Evolutionary conservation across 345 rosid genomes (phyloP).

Genomic region (Corymbia maculata): DNA sequence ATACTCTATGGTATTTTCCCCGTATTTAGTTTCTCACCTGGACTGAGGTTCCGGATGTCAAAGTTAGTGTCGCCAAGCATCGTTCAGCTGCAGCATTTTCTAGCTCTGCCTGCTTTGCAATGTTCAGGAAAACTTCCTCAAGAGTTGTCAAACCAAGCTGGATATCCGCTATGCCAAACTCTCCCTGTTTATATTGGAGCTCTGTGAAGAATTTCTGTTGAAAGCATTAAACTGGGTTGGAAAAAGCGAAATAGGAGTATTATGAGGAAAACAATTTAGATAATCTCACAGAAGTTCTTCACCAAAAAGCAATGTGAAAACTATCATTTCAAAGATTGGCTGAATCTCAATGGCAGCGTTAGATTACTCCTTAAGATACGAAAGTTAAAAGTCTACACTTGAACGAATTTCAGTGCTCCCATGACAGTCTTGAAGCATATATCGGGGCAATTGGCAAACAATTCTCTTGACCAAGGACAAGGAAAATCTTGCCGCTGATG

Average conservation of each 20-base stretch:
- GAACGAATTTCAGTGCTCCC: neutral
- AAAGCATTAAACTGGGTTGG: neutral
- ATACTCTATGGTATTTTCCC: neutral
- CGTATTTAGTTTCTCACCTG: conserved; percentile 20
- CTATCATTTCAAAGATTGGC: neutral
- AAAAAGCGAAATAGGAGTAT: neutral
- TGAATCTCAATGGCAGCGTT: neutral
- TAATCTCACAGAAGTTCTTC: neutral
- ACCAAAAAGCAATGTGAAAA: neutral
- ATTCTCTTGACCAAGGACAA: neutral
- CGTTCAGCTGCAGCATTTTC: no score
- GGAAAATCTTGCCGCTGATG: neutral
- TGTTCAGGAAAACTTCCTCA: conserved; percentile 87
- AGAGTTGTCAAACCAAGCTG: conserved; percentile 87
- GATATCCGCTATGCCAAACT: conserved; percentile 64
- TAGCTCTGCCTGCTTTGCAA: conserved; percentile 55
- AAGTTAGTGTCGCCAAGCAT: no score
- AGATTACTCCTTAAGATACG: neutral
- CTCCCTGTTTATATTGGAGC: conserved; percentile 56
- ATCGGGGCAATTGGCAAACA: neutral
- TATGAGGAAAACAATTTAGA: neutral
- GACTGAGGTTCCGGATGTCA: neutral
- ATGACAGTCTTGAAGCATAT: neutral
- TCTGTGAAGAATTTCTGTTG: conserved; percentile 53
- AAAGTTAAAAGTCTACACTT: no score